A percentile compares a stretch with the other conserved stretches of the same genome.
Evolutionary conservation across 768 basidiomycete genomes (phyloP).

Genomic region (Termitomyces heimii): DNA sequence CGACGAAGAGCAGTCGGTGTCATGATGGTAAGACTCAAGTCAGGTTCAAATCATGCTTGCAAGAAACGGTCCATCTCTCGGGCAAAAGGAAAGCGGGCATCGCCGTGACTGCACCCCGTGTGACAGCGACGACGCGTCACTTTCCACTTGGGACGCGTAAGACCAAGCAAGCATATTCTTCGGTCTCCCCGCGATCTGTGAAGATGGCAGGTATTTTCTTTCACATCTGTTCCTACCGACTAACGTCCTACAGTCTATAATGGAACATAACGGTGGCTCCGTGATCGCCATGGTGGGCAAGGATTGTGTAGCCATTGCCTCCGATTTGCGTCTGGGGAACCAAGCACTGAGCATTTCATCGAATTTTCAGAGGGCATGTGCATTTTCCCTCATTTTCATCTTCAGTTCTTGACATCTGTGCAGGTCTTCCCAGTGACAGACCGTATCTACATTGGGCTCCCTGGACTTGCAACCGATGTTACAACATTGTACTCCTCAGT

Average conservation of each 20-base stretch:
- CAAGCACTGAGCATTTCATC: constrained; percentile 81
- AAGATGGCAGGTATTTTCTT: constrained; percentile 32
- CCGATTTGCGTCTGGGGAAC: constrained; percentile 87
- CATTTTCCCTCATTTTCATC: not conserved
- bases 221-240: not conserved
- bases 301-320: constrained; percentile 97
- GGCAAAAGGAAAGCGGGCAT: not conserved
- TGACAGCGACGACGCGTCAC: constrained; percentile 40
- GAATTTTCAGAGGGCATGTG: constrained; percentile 87
- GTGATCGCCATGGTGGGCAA: constrained; percentile 99
- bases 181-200: constrained; percentile 7
- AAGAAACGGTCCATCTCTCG: not conserved
- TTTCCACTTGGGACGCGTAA: constrained; percentile 26
- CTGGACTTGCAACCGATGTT: constrained; percentile 92
- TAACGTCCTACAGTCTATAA: constrained; percentile 60
- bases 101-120: constrained; percentile 17
- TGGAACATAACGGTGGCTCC: constrained; percentile 96
- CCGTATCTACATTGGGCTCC: constrained; percentile 84
- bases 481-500: constrained; percentile 61
- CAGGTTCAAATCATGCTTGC: constrained; percentile 3
- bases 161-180: constrained; percentile 2
- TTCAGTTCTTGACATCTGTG: constrained; percentile 7
- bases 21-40: constrained; percentile 4
- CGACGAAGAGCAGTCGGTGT: not conserved
- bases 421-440: constrained; percentile 93